Conservation (phyloP, 2,329 filamentous ascomycete genomes). For the Clarireedia homoeocarpa region DNA sequence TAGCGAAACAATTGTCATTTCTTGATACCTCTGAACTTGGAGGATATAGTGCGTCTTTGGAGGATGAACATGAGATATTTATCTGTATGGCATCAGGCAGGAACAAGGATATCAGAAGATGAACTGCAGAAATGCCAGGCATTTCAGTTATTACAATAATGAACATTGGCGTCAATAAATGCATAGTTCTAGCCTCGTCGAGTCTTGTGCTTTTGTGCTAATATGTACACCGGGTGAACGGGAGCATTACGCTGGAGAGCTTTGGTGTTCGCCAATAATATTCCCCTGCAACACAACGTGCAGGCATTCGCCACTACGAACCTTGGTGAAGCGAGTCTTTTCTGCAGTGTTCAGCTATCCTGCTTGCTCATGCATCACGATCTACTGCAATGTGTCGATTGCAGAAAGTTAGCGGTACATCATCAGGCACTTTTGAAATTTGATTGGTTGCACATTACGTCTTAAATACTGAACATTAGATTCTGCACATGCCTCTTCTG, state of each 20-base stretch:
- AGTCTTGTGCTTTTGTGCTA: no score
- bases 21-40: slow-evolving; percentile 11
- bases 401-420: no score
- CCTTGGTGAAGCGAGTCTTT: not conserved
- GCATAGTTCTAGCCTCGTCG: not conserved
- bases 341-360: not conserved
- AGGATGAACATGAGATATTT: slow-evolving; percentile 4
- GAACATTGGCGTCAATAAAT: not conserved
- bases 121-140: slow-evolving; percentile 1
- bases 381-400: not conserved
- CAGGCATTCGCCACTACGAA: not conserved
- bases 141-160: slow-evolving; percentile 4
- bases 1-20: slow-evolving; percentile 15
- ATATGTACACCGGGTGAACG: no score
- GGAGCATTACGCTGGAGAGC: not conserved
- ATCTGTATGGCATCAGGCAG: not conserved
- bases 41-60: slow-evolving; percentile 1
- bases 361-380: not conserved
- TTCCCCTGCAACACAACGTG: not conserved
- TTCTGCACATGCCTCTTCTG: no score
- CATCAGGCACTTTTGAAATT: no score
- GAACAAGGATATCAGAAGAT: not conserved
- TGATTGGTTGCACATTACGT: no score
- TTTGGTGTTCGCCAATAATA: not conserved
- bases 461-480: no score